These are phyloP conservation scores for Colletotrichum chlorophyti DNA, from an alignment of 2,329 filamentous ascomycete species.

Conservation along the genomic window DNA sequence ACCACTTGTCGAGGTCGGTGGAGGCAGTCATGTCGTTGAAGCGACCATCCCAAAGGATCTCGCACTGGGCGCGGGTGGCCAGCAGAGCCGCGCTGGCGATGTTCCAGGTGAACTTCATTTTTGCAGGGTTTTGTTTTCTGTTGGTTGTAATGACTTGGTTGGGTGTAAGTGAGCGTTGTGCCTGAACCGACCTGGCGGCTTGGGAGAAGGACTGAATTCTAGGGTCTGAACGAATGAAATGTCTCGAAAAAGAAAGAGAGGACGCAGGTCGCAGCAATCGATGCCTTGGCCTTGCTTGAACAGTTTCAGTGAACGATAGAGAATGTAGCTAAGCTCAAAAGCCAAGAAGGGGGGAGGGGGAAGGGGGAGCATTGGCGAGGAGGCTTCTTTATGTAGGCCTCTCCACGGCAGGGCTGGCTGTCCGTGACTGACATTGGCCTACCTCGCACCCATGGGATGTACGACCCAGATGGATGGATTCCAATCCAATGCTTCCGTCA, in stretches of 20 bases:
- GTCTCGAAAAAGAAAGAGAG: constrained; percentile 24
- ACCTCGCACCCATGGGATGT: neutral
- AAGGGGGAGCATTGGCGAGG: neutral
- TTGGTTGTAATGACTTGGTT: neutral
- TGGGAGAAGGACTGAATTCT: constrained; percentile 19
- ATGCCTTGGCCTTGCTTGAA: constrained; percentile 28
- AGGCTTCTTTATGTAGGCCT: constrained; percentile 19
- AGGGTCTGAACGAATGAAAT: constrained; percentile 17
- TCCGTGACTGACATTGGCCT: too few species aligned
- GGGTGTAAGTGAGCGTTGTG: constrained; percentile 18
- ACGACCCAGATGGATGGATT: constrained; percentile 1
- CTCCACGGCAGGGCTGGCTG: too few species aligned
- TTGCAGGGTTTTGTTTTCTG: neutral
- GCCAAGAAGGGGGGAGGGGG: neutral
- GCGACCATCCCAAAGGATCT: constrained; percentile 68
- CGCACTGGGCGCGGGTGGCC: constrained; percentile 23
- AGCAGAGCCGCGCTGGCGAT: constrained; percentile 26
- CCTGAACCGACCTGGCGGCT: constrained; percentile 23
- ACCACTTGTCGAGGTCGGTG: constrained; percentile 66
- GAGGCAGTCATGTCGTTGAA: constrained; percentile 65
- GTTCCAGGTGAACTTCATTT: constrained; percentile 26
- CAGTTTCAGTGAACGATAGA: constrained; percentile 13
- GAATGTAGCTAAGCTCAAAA: constrained; percentile 27
- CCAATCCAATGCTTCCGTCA: constrained; percentile 2
- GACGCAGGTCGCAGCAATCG: constrained; percentile 28